phyloP scores from a whole-genome alignment of 2,329 filamentous ascomycete species.

The Simplicillium sp. region DNA sequence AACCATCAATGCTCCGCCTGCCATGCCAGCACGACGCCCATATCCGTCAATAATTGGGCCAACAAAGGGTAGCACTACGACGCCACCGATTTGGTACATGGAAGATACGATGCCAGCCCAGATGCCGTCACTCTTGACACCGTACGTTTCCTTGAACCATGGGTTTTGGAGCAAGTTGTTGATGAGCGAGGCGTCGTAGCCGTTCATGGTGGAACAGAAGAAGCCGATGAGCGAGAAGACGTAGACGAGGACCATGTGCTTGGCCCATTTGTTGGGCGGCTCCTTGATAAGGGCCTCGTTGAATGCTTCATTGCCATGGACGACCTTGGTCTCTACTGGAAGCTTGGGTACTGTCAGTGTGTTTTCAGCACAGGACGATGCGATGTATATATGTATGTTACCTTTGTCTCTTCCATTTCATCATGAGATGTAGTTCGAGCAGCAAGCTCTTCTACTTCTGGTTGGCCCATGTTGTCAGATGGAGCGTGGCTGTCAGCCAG shows the following conservation, averaged over 20 bases:
- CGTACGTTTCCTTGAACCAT: slow-evolving; percentile 28
- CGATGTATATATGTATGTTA: neutral
- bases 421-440: slow-evolving; percentile 1
- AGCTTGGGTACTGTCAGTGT: neutral
- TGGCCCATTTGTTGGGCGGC: slow-evolving; percentile 31
- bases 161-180: slow-evolving; percentile 19
- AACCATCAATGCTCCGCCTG: slow-evolving; percentile 33
- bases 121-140: slow-evolving; percentile 30
- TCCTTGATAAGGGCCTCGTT: slow-evolving; percentile 46
- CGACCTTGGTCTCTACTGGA: slow-evolving; percentile 25
- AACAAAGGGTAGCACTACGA: slow-evolving; percentile 29
- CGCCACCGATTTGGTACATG: slow-evolving; percentile 42
- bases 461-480: neutral
- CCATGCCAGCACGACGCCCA: slow-evolving; percentile 38
- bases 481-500: neutral
- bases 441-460: slow-evolving; percentile 1
- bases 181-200: slow-evolving; percentile 27
- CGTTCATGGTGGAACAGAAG: slow-evolving; percentile 42
- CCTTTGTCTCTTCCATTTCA: slow-evolving; percentile 2
- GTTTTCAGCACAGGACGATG: neutral
- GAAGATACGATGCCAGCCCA: slow-evolving; percentile 39
- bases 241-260: slow-evolving; percentile 29
- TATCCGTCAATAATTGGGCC: slow-evolving; percentile 36
- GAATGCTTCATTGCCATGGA: slow-evolving; percentile 43
- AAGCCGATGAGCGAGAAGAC: slow-evolving; percentile 35